phyloP scores from a whole-genome alignment of 1,139 yeast species.

The Candida smagusa region DNA sequence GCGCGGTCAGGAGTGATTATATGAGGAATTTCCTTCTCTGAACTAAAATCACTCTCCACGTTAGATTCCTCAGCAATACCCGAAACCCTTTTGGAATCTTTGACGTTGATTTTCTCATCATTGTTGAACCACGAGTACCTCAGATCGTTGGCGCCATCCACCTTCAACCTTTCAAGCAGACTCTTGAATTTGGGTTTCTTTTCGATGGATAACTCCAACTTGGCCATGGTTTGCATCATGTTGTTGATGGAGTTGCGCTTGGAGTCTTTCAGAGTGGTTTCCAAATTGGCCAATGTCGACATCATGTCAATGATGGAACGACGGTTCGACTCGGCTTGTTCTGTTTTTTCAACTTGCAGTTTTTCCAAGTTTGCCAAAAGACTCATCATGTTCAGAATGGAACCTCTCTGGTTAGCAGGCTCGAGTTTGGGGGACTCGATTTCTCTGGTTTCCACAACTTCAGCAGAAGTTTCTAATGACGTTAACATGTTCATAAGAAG shows the following conservation, averaged over 20 bases:
- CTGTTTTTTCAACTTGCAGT: constrained; percentile 9
- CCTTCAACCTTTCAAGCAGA: constrained; percentile 2
- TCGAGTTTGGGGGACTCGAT: constrained; percentile 3
- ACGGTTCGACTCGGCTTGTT: constrained; percentile 16
- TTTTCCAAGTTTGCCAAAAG: constrained; percentile 16
- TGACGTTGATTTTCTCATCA: constrained; percentile 25
- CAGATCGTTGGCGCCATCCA: constrained; percentile 1
- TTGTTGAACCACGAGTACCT: constrained; percentile 39
- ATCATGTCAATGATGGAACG: constrained; percentile 26
- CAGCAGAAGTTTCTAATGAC: constrained; percentile 10
- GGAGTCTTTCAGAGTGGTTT: constrained; percentile 6
- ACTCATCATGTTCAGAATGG: constrained; percentile 19
- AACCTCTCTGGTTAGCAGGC: constrained; percentile 6
- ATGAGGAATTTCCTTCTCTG: background rate
- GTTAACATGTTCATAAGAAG: constrained; percentile 19
- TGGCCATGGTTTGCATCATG: constrained; percentile 16
- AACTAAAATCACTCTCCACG: background rate
- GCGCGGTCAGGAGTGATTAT: constrained; percentile 2
- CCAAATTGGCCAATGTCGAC: constrained; percentile 12
- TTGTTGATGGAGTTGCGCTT: constrained; percentile 14
- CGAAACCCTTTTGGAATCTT: constrained; percentile 2
- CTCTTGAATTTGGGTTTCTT: constrained; percentile 1
- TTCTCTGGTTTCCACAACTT: constrained; percentile 1
- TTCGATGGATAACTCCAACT: constrained; percentile 11
- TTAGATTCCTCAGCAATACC: background rate